Evolutionary conservation across 805 yeast genomes (phyloP).

Genomic region (Scheffersomyces stipitis): DNA sequence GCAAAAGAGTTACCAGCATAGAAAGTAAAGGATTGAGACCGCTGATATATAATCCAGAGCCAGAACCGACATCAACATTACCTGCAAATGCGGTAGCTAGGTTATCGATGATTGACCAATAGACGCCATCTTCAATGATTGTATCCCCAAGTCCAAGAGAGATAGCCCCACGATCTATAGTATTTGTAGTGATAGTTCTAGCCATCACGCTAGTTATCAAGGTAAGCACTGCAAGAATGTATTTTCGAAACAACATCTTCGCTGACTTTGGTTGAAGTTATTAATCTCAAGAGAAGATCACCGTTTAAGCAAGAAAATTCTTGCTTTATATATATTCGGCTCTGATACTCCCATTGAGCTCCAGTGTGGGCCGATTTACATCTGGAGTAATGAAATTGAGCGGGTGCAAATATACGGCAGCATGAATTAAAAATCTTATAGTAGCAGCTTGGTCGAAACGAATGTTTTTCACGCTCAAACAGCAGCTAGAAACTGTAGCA

Average conservation of each 20-base stretch:
- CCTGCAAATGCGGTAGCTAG: slow-evolving; percentile 13
- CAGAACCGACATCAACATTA: slow-evolving; percentile 11
- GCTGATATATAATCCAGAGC: slow-evolving; percentile 17
- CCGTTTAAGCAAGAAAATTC: too few species aligned
- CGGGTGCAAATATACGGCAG: too few species aligned
- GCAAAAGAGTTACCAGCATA: slow-evolving; percentile 5
- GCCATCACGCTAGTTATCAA: slow-evolving; percentile 2
- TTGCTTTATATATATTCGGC: too few species aligned
- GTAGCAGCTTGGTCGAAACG: too few species aligned
- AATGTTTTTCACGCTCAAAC: too few species aligned
- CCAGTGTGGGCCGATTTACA: too few species aligned
- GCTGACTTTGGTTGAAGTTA: too few species aligned
- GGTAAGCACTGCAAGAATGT: not conserved
- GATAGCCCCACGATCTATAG: slow-evolving; percentile 15
- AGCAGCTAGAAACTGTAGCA: too few species aligned
- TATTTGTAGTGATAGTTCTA: slow-evolving; percentile 11
- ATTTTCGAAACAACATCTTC: not conserved
- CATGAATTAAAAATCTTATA: too few species aligned
- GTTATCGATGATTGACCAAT: slow-evolving; percentile 16
- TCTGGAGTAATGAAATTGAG: too few species aligned
- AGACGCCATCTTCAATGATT: slow-evolving; percentile 15
- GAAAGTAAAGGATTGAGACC: slow-evolving; percentile 6
- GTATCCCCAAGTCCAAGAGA: slow-evolving; percentile 14
- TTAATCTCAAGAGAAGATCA: too few species aligned
- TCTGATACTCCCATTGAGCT: too few species aligned